Base-by-base conservation (phyloP, 805 yeast species). In the Candida maris region DNA sequence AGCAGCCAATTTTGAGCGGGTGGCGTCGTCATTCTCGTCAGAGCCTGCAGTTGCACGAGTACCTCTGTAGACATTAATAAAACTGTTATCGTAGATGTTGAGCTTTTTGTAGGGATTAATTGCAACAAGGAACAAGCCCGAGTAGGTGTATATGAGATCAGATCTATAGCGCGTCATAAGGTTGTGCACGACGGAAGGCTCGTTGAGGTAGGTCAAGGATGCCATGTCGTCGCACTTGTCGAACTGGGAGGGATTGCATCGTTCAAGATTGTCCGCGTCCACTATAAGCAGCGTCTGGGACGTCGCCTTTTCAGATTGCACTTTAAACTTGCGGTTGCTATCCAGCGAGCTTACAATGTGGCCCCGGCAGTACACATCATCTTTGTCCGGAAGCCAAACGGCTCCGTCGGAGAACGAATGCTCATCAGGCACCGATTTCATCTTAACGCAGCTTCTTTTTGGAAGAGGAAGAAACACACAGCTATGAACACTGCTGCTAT, bases 211-310 rank as follows among this genome's bases (percentile, higher is more conserved):
- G 1, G 99, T 93, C 45, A 93, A 69, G 49, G 89, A 96, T 0
- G 97, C 97, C 89, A 93, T 86, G 53, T 93, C 96, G 48, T 84
- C 79, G 42, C 94, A 91, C 51, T 79, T 82, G 59, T 93, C 94
- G 60, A 93, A 93, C 48, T 85, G 84, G 6, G 80, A 69, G 1
- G 99, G 98, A 54, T 93, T 93, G 34, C 89, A 86, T 51, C 75
- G 77, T 46, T 81, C 81, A 16, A 68, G 71, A 35, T 64, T 60
- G 15, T 56, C 59, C 8, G 70, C 64, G 18, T 68, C 67, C 4
- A 77, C 54, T 9, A 58, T 61, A 7, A 54, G 44, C 19, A 69
- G 62, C 20, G 28, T 27, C 13, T 29, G 29, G n/a, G 35, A 32
- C 13, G 41, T 28, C 15, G 10, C 15, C 27, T 34, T 20, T 13